A percentile compares a stretch with the other conserved stretches of the same genome.
Conservation (phyloP, 441 rosid species). For the Pelargonium cotyledonis region DNA sequence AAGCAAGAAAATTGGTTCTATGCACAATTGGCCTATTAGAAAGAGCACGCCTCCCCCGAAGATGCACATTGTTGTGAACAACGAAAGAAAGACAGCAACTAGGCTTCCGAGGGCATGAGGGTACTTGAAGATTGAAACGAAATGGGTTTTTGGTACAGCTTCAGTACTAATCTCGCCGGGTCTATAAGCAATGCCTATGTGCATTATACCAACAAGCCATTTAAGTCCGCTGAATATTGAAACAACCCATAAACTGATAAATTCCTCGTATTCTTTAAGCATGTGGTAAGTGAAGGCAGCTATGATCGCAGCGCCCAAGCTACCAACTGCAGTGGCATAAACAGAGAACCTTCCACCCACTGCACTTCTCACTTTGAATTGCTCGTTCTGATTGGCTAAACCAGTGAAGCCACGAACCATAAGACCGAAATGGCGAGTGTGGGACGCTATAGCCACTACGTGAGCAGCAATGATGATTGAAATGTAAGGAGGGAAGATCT, state of each 20-base stretch:
- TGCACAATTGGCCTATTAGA: constrained; percentile 41
- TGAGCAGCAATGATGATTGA: constrained; percentile 29
- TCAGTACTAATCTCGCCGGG: constrained; percentile 20
- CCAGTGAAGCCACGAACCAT: constrained; percentile 43
- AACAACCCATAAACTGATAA: constrained; percentile 47
- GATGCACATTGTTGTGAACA: constrained; percentile 50
- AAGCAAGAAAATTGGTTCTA: constrained; percentile 33
- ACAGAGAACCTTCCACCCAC: constrained; percentile 52
- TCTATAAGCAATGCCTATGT: constrained; percentile 22
- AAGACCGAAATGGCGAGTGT: constrained; percentile 48
- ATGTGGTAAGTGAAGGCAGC: constrained; percentile 48
- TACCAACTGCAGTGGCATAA: constrained; percentile 40
- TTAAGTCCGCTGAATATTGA: constrained; percentile 54
- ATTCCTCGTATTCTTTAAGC: constrained; percentile 33
- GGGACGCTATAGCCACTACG: constrained; percentile 36
- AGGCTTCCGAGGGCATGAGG: constrained; percentile 44
- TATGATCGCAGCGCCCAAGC: constrained; percentile 44
- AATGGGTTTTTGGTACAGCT: constrained; percentile 20
- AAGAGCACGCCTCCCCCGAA: constrained; percentile 39
- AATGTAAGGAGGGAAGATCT: constrained; percentile 48
- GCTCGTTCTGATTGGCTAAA: constrained; percentile 20
- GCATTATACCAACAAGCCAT: constrained; percentile 44
- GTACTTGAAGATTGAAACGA: constrained; percentile 30
- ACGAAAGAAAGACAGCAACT: constrained; percentile 30
- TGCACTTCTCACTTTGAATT: constrained; percentile 29